A percentile compares a stretch with the other conserved stretches of the same genome.
These are phyloP conservation scores for Aleurites moluccanus DNA, from an alignment of 441 rosid genomes.

Conservation along the genomic window DNA sequence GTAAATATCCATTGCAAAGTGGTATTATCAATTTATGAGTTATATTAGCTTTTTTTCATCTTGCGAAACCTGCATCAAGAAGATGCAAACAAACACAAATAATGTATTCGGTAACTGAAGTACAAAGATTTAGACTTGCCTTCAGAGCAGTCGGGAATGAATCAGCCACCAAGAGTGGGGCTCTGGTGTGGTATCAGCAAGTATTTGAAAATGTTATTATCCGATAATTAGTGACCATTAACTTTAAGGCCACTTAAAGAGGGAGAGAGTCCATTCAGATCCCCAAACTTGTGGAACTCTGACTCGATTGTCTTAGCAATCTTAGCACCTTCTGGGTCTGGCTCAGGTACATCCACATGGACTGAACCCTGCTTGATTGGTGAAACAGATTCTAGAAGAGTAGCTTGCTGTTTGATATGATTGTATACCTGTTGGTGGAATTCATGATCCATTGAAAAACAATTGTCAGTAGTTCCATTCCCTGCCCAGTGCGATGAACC, in stretches of 20 bases:
- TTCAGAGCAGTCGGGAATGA: conserved; percentile 11
- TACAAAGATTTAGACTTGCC: conserved; percentile 13
- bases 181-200: conserved; percentile 9
- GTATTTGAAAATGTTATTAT: conserved; percentile 18
- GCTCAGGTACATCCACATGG: conserved; percentile 73
- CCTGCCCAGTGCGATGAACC: conserved; percentile 60
- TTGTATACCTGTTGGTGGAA: conserved; percentile 81
- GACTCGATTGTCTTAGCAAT: conserved; percentile 65
- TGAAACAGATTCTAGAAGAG: conserved; percentile 31
- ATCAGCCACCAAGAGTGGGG: conserved; percentile 21
- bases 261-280: conserved; percentile 39
- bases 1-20: conserved; percentile 21
- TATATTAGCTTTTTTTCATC: conserved; percentile 15
- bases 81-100: conserved; percentile 39
- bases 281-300: conserved; percentile 63
- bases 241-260: conserved; percentile 43
- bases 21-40: conserved; percentile 24
- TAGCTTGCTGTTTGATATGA: conserved; percentile 76
- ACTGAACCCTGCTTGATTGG: conserved; percentile 83
- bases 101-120: background rate
- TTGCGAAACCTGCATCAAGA: conserved; percentile 43
- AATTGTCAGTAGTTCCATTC: conserved; percentile 40
- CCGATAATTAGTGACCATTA: conserved; percentile 30
- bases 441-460: conserved; percentile 72
- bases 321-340: conserved; percentile 52